phyloP scores from a whole-genome alignment of 306 rosid species.

The Castanopsis chinensis region DNA sequence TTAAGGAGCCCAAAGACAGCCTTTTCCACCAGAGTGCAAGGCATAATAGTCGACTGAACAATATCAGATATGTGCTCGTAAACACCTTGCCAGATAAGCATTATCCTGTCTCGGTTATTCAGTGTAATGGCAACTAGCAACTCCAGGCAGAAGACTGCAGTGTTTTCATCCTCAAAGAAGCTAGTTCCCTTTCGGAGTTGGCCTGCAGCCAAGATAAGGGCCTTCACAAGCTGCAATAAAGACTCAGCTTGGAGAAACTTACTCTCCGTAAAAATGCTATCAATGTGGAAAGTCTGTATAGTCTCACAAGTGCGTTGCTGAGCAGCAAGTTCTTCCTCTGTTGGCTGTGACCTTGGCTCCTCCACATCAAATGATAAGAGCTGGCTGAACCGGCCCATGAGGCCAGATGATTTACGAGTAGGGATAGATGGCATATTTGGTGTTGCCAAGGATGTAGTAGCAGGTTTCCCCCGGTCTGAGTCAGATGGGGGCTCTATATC shows the following conservation, averaged over 20 bases:
- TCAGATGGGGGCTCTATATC: conserved; percentile 81
- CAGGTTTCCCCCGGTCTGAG: conserved; percentile 65
- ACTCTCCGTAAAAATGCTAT: conserved; percentile 91
- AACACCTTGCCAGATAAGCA: conserved; percentile 93
- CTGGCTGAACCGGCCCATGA: conserved; percentile 98
- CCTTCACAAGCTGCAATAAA: conserved; percentile 86
- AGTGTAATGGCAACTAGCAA: conserved; percentile 88
- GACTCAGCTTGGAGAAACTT: conserved; percentile 96
- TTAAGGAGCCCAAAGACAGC: conserved; percentile 94
- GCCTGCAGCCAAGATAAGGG: conserved; percentile 92
- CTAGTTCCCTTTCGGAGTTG: conserved; percentile 78
- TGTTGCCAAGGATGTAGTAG: conserved; percentile 68
- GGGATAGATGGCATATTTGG: conserved; percentile 72
- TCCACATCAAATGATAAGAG: conserved; percentile 93
- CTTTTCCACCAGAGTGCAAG: conserved; percentile 91
- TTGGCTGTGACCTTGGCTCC: conserved; percentile 96
- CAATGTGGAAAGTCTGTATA: conserved; percentile 85
- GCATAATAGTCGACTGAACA: conserved; percentile 97
- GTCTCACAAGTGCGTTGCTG: conserved; percentile 91
- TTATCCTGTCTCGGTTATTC: conserved; percentile 92
- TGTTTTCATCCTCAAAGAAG: conserved; percentile 91
- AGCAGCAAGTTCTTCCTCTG: conserved; percentile 97
- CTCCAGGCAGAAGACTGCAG: conserved; percentile 93
- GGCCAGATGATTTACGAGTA: conserved; percentile 91
- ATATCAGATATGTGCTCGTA: conserved; percentile 87